These are phyloP conservation scores for Onygenales sp. DNA, from an alignment of 2,329 filamentous ascomycete genomes.

Conservation along the genomic window DNA sequence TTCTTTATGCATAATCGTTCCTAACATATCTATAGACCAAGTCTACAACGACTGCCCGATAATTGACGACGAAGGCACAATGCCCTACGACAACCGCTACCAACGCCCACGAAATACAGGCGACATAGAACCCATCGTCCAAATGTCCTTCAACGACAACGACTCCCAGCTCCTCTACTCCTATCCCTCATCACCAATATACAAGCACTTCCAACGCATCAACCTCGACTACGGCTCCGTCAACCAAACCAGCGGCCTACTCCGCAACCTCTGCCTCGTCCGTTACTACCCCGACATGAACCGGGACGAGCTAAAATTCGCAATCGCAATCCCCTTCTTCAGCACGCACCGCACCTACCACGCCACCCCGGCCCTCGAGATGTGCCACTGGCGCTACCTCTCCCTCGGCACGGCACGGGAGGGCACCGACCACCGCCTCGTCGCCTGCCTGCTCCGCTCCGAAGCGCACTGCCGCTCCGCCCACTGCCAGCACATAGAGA, in stretches of 20 bases:
- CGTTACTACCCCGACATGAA: background rate
- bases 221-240: constrained; percentile 7
- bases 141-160: constrained; percentile 28
- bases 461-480: constrained; percentile 18
- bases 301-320: constrained; percentile 22
- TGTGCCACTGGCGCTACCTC: constrained; percentile 32
- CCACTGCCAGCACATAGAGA: constrained; percentile 24
- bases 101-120: background rate
- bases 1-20: background rate
- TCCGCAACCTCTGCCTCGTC: constrained; percentile 12
- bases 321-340: constrained; percentile 32
- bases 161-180: constrained; percentile 27
- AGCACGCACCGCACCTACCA: constrained; percentile 22
- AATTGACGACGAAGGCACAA: background rate
- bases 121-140: constrained; percentile 14
- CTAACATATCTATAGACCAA: background rate
- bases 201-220: constrained; percentile 25
- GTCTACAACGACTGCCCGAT: background rate
- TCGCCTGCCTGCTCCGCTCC: constrained; percentile 29
- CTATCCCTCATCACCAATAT: constrained; percentile 23
- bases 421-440: constrained; percentile 17
- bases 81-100: background rate
- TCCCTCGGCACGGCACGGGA: constrained; percentile 28
- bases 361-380: constrained; percentile 3
- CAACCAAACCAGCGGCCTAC: constrained; percentile 5